Conservation (phyloP, 257 asterid genomes). For the Datura wrightii region DNA sequence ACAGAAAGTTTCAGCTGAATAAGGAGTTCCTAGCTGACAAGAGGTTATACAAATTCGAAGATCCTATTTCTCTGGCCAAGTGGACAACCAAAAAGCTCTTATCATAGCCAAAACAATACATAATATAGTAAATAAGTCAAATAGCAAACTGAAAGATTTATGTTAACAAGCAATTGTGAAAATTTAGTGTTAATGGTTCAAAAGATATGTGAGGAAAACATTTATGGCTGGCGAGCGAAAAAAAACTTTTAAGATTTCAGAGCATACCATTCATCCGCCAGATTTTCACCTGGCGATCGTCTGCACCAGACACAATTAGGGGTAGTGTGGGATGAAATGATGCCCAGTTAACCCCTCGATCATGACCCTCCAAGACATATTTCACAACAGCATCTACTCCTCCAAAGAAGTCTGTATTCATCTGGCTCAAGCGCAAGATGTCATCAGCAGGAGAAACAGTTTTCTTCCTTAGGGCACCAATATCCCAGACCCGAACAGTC, state of each 20-base stretch:
- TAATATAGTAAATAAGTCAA: neutral
- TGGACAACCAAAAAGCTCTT: slow-evolving; percentile 7
- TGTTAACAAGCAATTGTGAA: neutral
- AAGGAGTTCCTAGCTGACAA: slow-evolving; percentile 1
- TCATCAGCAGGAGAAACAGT: slow-evolving; percentile 97
- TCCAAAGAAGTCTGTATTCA: slow-evolving; percentile 95
- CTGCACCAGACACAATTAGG: slow-evolving; percentile 96
- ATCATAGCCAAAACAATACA: neutral
- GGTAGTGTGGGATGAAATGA: slow-evolving; percentile 99
- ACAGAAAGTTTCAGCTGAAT: neutral
- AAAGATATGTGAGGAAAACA: neutral
- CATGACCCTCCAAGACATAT: slow-evolving; percentile 98
- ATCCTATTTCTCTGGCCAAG: slow-evolving; percentile 3
- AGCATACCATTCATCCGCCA: slow-evolving; percentile 98
- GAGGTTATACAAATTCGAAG: neutral
- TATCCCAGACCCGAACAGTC: slow-evolving; percentile 98
- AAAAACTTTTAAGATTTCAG: neutral
- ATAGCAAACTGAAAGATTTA: neutral
- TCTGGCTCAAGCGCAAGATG: slow-evolving; percentile 78
- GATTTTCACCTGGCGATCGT: slow-evolving; percentile 95
- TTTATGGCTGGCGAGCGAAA: neutral
- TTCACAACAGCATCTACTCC: slow-evolving; percentile 99
- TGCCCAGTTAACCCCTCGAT: slow-evolving; percentile 98
- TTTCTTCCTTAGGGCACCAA: slow-evolving; percentile 90
- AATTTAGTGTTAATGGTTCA: neutral